Conservation (phyloP, 2,329 filamentous ascomycete species). For the Fonsecaea nubica region DNA sequence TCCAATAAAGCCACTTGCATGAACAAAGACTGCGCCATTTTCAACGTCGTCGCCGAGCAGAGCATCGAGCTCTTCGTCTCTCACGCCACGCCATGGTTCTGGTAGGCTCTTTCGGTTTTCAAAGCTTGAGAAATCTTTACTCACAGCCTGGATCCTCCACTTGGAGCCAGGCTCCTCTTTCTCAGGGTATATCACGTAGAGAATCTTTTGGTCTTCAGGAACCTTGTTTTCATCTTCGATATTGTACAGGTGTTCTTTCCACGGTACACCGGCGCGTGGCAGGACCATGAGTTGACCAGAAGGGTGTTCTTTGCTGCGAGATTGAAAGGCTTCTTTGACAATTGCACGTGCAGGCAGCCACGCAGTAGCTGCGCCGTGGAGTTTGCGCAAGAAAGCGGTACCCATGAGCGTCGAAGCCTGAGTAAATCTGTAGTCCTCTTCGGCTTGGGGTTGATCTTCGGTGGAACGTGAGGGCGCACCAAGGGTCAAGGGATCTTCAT, state of each 20-base stretch:
- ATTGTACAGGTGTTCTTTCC: constrained; percentile 94
- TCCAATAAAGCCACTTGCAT: constrained; percentile 94
- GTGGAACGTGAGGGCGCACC: constrained; percentile 51
- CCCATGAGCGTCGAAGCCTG: constrained; percentile 83
- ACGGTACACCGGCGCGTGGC: constrained; percentile 77
- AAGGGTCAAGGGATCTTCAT: constrained; percentile 60
- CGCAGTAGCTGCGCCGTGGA: constrained; percentile 74
- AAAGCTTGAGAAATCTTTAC: constrained; percentile 82
- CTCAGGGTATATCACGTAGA: constrained; percentile 93
- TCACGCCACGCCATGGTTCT: constrained; percentile 87
- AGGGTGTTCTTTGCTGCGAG: constrained; percentile 70
- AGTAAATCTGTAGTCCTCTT: constrained; percentile 81
- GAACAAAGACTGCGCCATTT: constrained; percentile 81
- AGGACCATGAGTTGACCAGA: constrained; percentile 83
- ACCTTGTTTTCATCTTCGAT: constrained; percentile 70
- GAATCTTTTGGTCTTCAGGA: constrained; percentile 61
- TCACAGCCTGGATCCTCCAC: constrained; percentile 95
- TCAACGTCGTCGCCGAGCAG: constrained; percentile 51
- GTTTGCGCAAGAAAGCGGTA: constrained; percentile 81
- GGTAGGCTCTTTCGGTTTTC: constrained; percentile 89
- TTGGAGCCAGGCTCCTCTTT: constrained; percentile 75
- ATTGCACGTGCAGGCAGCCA: constrained; percentile 89
- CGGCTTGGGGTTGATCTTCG: constrained; percentile 67
- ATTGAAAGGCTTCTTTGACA: constrained; percentile 76
- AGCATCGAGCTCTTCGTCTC: constrained; percentile 82